Evolutionary conservation across 2,329 filamentous ascomycete genomes (phyloP).

Genomic region (Claviceps sp.): DNA sequence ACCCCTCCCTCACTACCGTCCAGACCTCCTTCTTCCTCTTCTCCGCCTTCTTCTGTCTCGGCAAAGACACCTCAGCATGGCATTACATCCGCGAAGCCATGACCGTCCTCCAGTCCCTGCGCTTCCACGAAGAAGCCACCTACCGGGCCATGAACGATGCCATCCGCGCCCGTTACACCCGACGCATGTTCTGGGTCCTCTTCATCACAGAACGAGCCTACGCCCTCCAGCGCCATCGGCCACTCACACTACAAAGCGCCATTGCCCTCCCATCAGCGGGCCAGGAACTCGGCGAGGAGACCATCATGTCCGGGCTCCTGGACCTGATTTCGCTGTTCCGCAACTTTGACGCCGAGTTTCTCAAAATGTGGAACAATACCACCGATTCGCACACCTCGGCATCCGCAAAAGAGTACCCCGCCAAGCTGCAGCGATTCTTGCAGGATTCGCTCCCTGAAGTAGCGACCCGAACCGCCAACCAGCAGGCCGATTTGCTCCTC

Average conservation of each 20-base stretch:
- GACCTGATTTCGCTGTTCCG: slow-evolving; percentile 17
- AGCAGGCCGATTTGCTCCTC: slow-evolving; percentile 14
- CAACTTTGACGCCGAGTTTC: slow-evolving; percentile 15
- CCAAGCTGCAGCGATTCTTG: slow-evolving; percentile 7
- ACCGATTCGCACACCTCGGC: background rate
- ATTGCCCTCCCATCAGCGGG: slow-evolving; percentile 12
- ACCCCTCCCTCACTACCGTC: slow-evolving; percentile 14
- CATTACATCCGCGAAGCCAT: slow-evolving; percentile 18
- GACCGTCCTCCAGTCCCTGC: slow-evolving; percentile 15
- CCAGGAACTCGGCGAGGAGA: slow-evolving; percentile 10
- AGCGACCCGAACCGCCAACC: slow-evolving; percentile 7
- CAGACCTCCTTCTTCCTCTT: slow-evolving; percentile 22
- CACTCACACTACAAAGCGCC: slow-evolving; percentile 13
- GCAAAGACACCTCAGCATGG: slow-evolving; percentile 21
- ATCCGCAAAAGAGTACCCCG: slow-evolving; percentile 4
- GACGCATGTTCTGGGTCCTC: slow-evolving; percentile 17
- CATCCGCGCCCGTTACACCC: slow-evolving; percentile 8
- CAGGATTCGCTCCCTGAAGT: slow-evolving; percentile 6
- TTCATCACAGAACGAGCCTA: slow-evolving; percentile 21
- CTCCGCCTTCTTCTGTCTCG: slow-evolving; percentile 16
- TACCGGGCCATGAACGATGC: slow-evolving; percentile 9
- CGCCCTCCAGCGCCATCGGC: slow-evolving; percentile 17
- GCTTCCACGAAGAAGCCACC: slow-evolving; percentile 16
- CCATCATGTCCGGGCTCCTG: slow-evolving; percentile 17
- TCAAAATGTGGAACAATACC: slow-evolving; percentile 15